Conservation (phyloP, 2,329 filamentous ascomycete species). For the Podosphaera xanthii region DNA sequence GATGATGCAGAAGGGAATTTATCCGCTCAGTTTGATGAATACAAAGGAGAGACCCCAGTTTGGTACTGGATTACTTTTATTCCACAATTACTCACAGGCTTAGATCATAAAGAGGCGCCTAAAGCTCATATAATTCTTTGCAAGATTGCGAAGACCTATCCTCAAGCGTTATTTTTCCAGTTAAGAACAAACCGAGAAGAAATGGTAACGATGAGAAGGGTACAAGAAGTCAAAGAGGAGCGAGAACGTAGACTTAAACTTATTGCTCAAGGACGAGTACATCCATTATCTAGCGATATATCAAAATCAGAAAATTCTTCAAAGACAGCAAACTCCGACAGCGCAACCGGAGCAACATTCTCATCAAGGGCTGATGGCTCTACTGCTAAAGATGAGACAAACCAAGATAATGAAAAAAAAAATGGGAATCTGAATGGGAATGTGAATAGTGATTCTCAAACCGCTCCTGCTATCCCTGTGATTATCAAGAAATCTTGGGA, state of each 20-base stretch:
- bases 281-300: constrained; percentile 6
- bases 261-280: constrained; percentile 18
- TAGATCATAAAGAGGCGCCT: constrained; percentile 75
- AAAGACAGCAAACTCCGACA: constrained; percentile 10
- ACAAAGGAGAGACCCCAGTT: constrained; percentile 88
- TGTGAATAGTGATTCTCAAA: constrained; percentile 21
- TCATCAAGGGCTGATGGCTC: constrained; percentile 22
- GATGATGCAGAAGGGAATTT: constrained; percentile 73
- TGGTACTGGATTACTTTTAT: constrained; percentile 99
- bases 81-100: constrained; percentile 75
- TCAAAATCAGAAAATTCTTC: constrained; percentile 16
- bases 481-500: constrained; percentile 68
- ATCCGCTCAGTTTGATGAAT: constrained; percentile 73
- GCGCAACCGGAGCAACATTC: constrained; percentile 13
- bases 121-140: constrained; percentile 69
- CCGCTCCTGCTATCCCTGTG: constrained; percentile 19
- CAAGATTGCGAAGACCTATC: constrained; percentile 88
- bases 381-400: constrained; percentile 13
- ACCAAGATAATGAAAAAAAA: constrained; percentile 7
- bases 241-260: constrained; percentile 15
- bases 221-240: constrained; percentile 54
- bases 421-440: constrained; percentile 18
- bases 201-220: constrained; percentile 77
- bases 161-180: constrained; percentile 89
- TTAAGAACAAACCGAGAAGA: constrained; percentile 85